Evolutionary conservation across 768 basidiomycete genomes (phyloP), one percentile per base, ranked within the genome.

Genomic region (Grammothele lineata): DNA sequence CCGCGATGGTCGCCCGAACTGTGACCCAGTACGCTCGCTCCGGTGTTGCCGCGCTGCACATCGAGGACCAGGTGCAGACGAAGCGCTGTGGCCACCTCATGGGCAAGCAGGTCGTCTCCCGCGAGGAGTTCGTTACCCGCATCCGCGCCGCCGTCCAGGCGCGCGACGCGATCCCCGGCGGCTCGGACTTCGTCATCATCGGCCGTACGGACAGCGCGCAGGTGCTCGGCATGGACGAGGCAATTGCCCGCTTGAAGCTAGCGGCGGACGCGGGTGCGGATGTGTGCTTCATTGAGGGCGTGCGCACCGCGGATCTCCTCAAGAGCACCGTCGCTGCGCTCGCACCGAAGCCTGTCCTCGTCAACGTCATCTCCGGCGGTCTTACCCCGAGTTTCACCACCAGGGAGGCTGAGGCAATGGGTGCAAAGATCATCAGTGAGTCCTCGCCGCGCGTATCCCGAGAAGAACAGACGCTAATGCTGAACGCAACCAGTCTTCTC

Each of bases 31-130:
- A 87, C 50, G 76, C 68, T 4, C 74, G 75, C 37, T 77, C 83
- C 12, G 86, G 87, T 23, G 78, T 87, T 18, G 87, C 86, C 15
- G 87, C 70, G 3, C 71, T 86, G 57, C 86, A 89, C 61, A 87
- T 89, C 32, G 86, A 89, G 63, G 86, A 87, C 57, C 86, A 89
- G 65, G 84, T 87, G 1, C 87, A 87, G 61, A 87, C 84, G 1
- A 88, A 88, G 63, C 78, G 86, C 45, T 89, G 86, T 50, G 86
- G 87, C 1, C 87, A 89, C 60, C 67, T 89, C 36, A 72, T 86
- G 60, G 87, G 87, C 39, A 90, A 90, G 64, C 85, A 87, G 61
- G 85, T 89, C 35, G 85, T 89, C 27, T 85, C 84, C 5, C 76
- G 84, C 1, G 85, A 88, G 58, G 87, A 85, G 58, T 85, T 85